Evolutionary conservation across 2,329 filamentous ascomycete genomes (phyloP).

Genomic region (Cercospora nicotianae): DNA sequence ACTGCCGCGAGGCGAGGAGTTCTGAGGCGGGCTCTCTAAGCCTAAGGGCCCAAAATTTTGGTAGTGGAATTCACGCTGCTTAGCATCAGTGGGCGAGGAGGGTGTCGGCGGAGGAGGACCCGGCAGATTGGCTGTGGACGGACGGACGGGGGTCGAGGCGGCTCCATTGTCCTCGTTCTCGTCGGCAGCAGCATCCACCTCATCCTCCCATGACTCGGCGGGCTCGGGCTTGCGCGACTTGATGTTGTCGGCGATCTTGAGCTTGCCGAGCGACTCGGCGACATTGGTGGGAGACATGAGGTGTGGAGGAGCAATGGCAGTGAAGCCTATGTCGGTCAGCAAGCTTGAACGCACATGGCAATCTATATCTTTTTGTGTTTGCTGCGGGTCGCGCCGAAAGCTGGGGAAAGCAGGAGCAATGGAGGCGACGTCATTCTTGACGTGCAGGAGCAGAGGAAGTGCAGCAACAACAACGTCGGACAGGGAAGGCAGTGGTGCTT

Average conservation of each 20-base stretch:
- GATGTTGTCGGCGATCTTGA: conserved; percentile 38
- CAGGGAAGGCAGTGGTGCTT: not conserved
- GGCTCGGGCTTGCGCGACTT: conserved; percentile 24
- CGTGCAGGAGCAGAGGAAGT: not conserved
- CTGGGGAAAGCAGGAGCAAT: not conserved
- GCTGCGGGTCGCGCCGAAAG: conserved; percentile 3
- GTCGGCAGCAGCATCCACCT: conserved; percentile 49
- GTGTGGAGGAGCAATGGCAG: not conserved
- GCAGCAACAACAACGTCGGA: not conserved
- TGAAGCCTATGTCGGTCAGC: not conserved
- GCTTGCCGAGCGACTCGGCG: conserved; percentile 36
- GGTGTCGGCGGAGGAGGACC: conserved; percentile 67
- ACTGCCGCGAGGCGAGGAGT: not conserved
- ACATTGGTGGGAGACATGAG: conserved; percentile 25
- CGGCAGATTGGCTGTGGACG: conserved; percentile 37
- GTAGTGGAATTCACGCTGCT: conserved; percentile 18
- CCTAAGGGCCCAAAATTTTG: conserved; percentile 29
- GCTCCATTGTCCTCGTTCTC: conserved; percentile 35
- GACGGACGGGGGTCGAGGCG: conserved; percentile 34
- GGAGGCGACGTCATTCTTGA: not conserved
- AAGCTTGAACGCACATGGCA: not conserved
- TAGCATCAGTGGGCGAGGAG: conserved; percentile 52
- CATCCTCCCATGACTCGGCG: conserved; percentile 78
- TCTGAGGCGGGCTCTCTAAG: not conserved
- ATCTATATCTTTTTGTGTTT: not conserved